A percentile compares a stretch with the other conserved stretches of the same genome.
These are phyloP conservation scores for Ceratobasidium sp. DNA, from an alignment of 1,284 basidiomycete genomes.

Conservation along the genomic window DNA sequence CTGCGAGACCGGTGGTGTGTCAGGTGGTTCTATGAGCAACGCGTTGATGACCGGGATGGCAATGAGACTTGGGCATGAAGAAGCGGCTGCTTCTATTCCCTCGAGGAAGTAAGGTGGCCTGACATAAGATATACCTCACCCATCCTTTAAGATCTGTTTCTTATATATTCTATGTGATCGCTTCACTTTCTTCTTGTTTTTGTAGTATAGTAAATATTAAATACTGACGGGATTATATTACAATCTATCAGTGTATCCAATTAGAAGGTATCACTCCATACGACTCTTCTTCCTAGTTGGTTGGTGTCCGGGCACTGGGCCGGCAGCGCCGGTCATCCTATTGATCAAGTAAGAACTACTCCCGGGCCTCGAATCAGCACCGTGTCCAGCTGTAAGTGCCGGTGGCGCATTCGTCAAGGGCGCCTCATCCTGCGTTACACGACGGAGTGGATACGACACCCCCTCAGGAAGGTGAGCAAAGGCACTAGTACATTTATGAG, in stretches of 20 bases:
- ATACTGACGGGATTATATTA: background rate
- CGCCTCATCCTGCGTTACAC: slow-evolving; percentile 45
- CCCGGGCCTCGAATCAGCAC: slow-evolving; percentile 40
- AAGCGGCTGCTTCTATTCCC: background rate
- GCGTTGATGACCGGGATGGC: slow-evolving; percentile 43
- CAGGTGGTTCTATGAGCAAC: slow-evolving; percentile 15
- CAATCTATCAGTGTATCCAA: background rate
- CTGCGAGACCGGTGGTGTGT: slow-evolving; percentile 30
- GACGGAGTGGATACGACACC: slow-evolving; percentile 42
- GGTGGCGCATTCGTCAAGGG: slow-evolving; percentile 42
- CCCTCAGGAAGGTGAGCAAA: slow-evolving; percentile 42
- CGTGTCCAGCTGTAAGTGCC: slow-evolving; percentile 30
- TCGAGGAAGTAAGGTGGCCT: too few relatives aligned
- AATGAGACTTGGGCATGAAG: slow-evolving; percentile 42
- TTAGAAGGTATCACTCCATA: slow-evolving; percentile 30
- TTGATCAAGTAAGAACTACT: slow-evolving; percentile 33
- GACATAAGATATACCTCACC: too few relatives aligned
- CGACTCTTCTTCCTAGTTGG: slow-evolving; percentile 37
- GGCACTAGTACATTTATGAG: slow-evolving; percentile 28
- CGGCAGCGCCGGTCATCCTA: slow-evolving; percentile 38
- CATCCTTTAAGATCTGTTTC: too few relatives aligned
- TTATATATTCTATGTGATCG: too few relatives aligned
- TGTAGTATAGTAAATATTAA: too few relatives aligned
- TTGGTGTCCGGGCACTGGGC: slow-evolving; percentile 35
- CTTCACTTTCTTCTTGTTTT: too few relatives aligned